Conservation (phyloP, 441 rosid species). For the Pelargonium australe region DNA sequence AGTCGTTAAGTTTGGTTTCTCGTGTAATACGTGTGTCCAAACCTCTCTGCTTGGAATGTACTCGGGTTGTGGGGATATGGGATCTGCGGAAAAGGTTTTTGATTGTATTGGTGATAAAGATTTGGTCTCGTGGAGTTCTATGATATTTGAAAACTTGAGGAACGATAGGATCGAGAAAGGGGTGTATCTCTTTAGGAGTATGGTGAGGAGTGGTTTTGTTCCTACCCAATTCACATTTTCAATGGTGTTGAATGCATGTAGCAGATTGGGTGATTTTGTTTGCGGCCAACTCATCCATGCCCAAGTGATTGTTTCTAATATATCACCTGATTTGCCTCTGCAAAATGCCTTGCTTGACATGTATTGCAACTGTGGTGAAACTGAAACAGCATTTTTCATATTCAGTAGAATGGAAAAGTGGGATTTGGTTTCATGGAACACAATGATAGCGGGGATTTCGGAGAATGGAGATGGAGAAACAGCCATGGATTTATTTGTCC, state of each 20-base stretch:
- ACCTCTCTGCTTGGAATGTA: slow-evolving; percentile 76
- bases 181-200: slow-evolving; percentile 35
- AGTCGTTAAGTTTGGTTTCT: slow-evolving; percentile 43
- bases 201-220: slow-evolving; percentile 47
- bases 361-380: slow-evolving; percentile 64
- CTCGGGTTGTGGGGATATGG: slow-evolving; percentile 55
- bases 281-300: slow-evolving; percentile 53
- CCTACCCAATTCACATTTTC: slow-evolving; percentile 69
- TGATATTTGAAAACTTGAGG: slow-evolving; percentile 62
- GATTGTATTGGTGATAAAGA: slow-evolving; percentile 44
- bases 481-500: slow-evolving; percentile 48
- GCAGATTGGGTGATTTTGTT: slow-evolving; percentile 40
- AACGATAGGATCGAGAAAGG: slow-evolving; percentile 48
- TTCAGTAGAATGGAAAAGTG: slow-evolving; percentile 44
- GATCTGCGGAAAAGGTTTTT: slow-evolving; percentile 48
- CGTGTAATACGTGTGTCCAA: slow-evolving; percentile 46
- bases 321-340: slow-evolving; percentile 47
- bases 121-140: slow-evolving; percentile 64
- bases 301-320: slow-evolving; percentile 36
- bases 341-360: slow-evolving; percentile 79
- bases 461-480: slow-evolving; percentile 51
- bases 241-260: slow-evolving; percentile 59
- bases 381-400: slow-evolving; percentile 33
- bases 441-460: slow-evolving; percentile 61
- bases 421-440: slow-evolving; percentile 78